These are phyloP conservation scores for Globisporangium rhizosaccharum DNA, from an alignment of 352 stramenopile genomes.

Conservation along the genomic window DNA sequence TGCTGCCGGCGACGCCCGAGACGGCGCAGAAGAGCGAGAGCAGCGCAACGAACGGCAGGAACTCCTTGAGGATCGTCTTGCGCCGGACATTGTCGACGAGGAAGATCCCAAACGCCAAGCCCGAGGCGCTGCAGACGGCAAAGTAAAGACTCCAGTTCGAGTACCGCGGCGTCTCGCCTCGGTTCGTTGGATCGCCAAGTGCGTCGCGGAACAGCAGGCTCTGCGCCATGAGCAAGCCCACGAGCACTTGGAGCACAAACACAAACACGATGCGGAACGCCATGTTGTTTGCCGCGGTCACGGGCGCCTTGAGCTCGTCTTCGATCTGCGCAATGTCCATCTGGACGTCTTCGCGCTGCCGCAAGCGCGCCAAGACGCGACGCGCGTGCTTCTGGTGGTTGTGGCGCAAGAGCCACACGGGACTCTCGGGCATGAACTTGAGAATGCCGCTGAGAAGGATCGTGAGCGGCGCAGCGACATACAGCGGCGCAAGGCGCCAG, in stretches of 20 bases:
- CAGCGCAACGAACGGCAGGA: conserved; percentile 64
- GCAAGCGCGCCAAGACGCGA: conserved; percentile 48
- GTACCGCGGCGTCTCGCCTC: conserved; percentile 17
- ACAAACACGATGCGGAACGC: conserved; percentile 60
- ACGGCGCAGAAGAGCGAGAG: conserved; percentile 57
- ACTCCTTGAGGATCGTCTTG: conserved; percentile 88
- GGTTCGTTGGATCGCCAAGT: conserved; percentile 26
- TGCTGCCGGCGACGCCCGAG: conserved; percentile 31
- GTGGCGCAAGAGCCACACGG: conserved; percentile 64
- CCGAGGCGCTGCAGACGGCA: conserved; percentile 34
- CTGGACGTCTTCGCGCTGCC: conserved; percentile 64
- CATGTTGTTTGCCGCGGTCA: conserved; percentile 38
- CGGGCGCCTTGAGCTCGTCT: conserved; percentile 44
- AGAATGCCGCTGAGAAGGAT: conserved; percentile 46
- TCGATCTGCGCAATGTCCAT: conserved; percentile 53
- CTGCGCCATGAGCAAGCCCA: conserved; percentile 66
- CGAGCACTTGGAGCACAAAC: conserved; percentile 52
- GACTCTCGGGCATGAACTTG: conserved; percentile 75
- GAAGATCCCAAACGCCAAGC: conserved; percentile 69
- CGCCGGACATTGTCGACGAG: conserved; percentile 80
- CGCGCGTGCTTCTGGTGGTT: conserved; percentile 50
- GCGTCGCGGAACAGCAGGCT: conserved; percentile 42
- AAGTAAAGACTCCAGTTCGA: conserved; percentile 61
- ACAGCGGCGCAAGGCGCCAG: conserved; percentile 62
- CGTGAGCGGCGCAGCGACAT: conserved; percentile 54